Conservation (phyloP, 495 filamentous ascomycete species). For the Glutinoglossum americanum region DNA sequence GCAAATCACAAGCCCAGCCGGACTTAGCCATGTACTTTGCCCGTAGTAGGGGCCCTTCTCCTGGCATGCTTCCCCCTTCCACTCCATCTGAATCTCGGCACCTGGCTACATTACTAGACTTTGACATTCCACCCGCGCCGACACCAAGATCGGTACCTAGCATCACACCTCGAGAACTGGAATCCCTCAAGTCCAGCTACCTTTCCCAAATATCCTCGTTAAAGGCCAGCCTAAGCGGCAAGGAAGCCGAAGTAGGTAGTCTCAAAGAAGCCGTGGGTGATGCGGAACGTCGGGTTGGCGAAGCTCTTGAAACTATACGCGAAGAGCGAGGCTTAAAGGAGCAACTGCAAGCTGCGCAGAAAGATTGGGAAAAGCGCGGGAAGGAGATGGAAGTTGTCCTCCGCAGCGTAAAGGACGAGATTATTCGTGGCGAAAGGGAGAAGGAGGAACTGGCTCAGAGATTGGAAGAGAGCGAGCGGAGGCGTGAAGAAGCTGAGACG, state of each 20-base stretch:
- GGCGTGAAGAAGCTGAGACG: conserved; percentile 36
- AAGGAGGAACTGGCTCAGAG: conserved; percentile 48
- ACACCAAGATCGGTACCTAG: conserved; percentile 82
- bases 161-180: conserved; percentile 78
- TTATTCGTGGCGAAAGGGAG: conserved; percentile 52
- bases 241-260: conserved; percentile 68
- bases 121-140: conserved; percentile 72
- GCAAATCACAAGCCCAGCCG: conserved; percentile 21
- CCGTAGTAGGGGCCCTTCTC: conserved; percentile 23
- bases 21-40: conserved; percentile 23
- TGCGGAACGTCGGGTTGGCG: conserved; percentile 78
- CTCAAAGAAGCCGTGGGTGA: conserved; percentile 71
- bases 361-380: conserved; percentile 61
- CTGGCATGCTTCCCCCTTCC: conserved; percentile 14
- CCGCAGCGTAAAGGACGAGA: conserved; percentile 57
- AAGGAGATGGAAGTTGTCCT: conserved; percentile 69
- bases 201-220: conserved; percentile 77
- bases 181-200: conserved; percentile 73
- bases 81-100: conserved; percentile 27
- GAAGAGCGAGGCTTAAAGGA: conserved; percentile 50
- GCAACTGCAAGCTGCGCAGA: conserved; percentile 50
- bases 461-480: conserved; percentile 53
- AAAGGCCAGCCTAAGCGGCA: conserved; percentile 70
- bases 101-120: conserved; percentile 57
- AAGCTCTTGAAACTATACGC: conserved; percentile 57